Evolutionary conservation across 305 asterid species (phyloP).

Genomic region (Fraxinus dipetala): DNA sequence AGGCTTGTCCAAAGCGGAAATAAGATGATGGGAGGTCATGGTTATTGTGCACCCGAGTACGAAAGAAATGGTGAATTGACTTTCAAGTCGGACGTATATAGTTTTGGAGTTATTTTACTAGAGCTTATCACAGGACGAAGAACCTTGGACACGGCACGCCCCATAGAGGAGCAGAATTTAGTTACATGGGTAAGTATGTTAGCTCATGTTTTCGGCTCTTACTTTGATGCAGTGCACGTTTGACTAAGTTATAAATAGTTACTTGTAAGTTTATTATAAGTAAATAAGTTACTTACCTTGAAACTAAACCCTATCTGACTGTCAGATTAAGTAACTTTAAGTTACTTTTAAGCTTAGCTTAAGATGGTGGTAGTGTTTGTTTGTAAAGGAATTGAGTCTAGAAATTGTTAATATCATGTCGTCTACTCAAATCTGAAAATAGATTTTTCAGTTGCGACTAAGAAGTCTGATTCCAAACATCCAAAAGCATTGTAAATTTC

Average conservation of each 20-base stretch:
- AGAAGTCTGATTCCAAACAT: neutral
- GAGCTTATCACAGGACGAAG: slow-evolving; percentile 56
- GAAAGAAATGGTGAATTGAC: slow-evolving; percentile 44
- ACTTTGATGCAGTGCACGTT: neutral
- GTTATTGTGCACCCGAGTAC: slow-evolving; percentile 49
- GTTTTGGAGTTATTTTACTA: slow-evolving; percentile 45
- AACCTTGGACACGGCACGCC: slow-evolving; percentile 38
- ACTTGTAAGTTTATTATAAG: neutral
- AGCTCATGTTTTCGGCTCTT: neutral
- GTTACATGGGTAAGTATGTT: slow-evolving; percentile 43
- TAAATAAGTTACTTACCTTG: neutral
- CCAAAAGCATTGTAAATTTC: neutral
- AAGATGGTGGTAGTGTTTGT: neutral
- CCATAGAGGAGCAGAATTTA: slow-evolving; percentile 40
- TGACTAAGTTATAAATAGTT: neutral
- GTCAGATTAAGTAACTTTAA: neutral
- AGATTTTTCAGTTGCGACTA: neutral
- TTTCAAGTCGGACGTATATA: slow-evolving; percentile 44
- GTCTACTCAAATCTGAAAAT: neutral
- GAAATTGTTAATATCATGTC: neutral
- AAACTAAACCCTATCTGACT: neutral
- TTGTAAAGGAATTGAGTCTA: neutral
- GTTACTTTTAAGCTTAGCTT: neutral
- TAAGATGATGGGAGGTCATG: slow-evolving; percentile 39
- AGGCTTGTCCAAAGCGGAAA: slow-evolving; percentile 42